Base-by-base conservation (phyloP, 345 rosid species). In the Camelina hispida region DNA sequence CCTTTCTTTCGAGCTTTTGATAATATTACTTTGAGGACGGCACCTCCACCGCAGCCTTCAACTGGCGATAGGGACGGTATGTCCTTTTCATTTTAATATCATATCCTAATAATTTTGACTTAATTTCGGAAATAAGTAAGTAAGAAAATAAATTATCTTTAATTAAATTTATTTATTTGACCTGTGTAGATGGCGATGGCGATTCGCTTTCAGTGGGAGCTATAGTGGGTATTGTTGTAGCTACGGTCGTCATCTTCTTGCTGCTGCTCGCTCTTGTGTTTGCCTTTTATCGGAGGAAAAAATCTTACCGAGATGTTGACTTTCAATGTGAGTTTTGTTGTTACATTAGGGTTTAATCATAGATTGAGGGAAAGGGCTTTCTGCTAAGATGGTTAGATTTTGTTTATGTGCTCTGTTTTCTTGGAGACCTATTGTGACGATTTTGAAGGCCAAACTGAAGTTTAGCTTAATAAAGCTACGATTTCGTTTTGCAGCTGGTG, bases 1-100 rank as follows among this genome's bases (percentile, higher is more conserved):
- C 61, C 51, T 0, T 86, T 86, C 30, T 83, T 64, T 54, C 64
- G 78, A 18, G 77, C 71, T 43, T 73, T 73, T 57, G 79, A 48
- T 48, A 64, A 73, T 73, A 30, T 32, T 40, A 46, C 42, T 11
- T 44, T 28, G 3, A 1, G 28, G 3, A 1, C 40, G 14, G 7
- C 57, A 5, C 12, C 52, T 38, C 50, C 73, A 8, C 54, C 54
- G 25, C 25, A 1, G 10, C 23, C 25, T 18, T 50, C 12, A 2
- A 62, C 67, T 17, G 32, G 52, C 15, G 67, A 40, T 62, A 51
- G 13, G 6, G 18, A 62, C 40, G 11, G 12, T 37, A 37, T 37
- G 40, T 35, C 9, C 35, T 25, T 25, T 25, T 28, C 3, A 22
- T 23, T 23, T 23, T 2, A 23, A 23, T 3, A 23, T 32, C 5